These are phyloP conservation scores for Penicillium sp. DNA, from an alignment of 2,329 filamentous ascomycete genomes.

Conservation along the genomic window DNA sequence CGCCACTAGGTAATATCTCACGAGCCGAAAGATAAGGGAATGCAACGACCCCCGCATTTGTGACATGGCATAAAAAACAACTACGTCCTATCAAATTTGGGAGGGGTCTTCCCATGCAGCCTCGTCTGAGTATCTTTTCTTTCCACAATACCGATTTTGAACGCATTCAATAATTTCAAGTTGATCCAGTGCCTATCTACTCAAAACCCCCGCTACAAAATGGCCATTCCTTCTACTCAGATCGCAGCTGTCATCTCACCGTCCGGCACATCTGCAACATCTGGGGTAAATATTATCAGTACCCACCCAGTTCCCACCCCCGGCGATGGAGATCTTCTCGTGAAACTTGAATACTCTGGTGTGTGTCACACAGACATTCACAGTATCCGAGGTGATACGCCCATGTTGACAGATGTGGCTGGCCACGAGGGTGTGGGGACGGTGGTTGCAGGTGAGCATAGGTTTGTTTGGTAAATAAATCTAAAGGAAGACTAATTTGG, in stretches of 20 bases:
- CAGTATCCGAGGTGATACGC: slow-evolving; percentile 48
- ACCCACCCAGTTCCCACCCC: slow-evolving; percentile 43
- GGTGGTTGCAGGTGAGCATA: slow-evolving; percentile 39
- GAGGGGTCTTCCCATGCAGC: not conserved
- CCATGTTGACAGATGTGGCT: slow-evolving; percentile 51
- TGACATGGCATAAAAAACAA: not conserved
- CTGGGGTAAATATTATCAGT: slow-evolving; percentile 29
- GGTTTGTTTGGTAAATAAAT: not conserved
- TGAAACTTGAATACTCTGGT: slow-evolving; percentile 53
- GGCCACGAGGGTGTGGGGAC: slow-evolving; percentile 53
- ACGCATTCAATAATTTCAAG: not conserved
- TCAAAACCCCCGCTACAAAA: not conserved
- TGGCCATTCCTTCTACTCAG: slow-evolving; percentile 31
- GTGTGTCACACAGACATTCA: slow-evolving; percentile 55
- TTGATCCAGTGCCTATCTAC: not conserved
- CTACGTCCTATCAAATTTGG: not conserved
- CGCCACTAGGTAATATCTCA: no score
- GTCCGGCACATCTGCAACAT: slow-evolving; percentile 22
- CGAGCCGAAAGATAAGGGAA: slow-evolving; percentile 18
- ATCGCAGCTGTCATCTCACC: slow-evolving; percentile 37
- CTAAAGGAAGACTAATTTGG: not conserved
- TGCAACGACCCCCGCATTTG: slow-evolving; percentile 24
- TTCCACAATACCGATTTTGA: not conserved
- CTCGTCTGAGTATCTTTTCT: not conserved
- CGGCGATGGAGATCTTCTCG: slow-evolving; percentile 45